Base-by-base conservation (phyloP, 768 basidiomycete species). In the Rhodotorula graminis region DNA sequence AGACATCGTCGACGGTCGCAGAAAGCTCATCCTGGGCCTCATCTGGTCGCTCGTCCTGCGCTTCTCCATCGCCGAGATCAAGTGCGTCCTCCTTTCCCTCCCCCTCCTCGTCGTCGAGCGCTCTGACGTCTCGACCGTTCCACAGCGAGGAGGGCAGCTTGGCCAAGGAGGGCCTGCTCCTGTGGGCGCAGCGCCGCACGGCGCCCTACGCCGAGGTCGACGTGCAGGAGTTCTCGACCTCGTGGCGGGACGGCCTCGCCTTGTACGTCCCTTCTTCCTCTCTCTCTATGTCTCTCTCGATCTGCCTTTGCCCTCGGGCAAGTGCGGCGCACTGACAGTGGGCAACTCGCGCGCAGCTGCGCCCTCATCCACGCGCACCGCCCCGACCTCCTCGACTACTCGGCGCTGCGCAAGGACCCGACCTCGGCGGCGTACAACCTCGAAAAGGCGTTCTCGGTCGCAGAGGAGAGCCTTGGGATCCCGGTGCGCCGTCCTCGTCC, bases 1-100 rank as follows among this genome's bases (percentile, higher is more conserved):
- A 94, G 95, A 98, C 81, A 96, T 98, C 80, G 93, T 99, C 68
- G 96, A 99, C 81, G 94, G 94, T n/a, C 96, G 95, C 81, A 82
- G 94, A 74, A 99, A 98, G 82, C 89, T 99, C 67, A 97, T 95
- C 64, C 86, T 98, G 37, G 74, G 93, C 46, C 92, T 94, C 94
- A 97, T 99, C 75, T 98, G 96, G 96, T 95, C 92, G 0, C 86
- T 98, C 50, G 93, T 99, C 78, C 85, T 98, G 46, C 89, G 95
- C 21, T 98, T 98, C 81, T 96, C 94, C 11, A 98, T 99, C 75
- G 94, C 96, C 33, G 93, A 94, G 78, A 98, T 99, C 83, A 96
- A 89, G 94, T 93, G 75, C 71, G 88, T 82, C 33, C 9, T 9
- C 5, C 40, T 23, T 37, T 19, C 31, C 53, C 65, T 25, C 27